phyloP scores from a whole-genome alignment of 257 asterid species.

The Nicotiana attenuata region DNA sequence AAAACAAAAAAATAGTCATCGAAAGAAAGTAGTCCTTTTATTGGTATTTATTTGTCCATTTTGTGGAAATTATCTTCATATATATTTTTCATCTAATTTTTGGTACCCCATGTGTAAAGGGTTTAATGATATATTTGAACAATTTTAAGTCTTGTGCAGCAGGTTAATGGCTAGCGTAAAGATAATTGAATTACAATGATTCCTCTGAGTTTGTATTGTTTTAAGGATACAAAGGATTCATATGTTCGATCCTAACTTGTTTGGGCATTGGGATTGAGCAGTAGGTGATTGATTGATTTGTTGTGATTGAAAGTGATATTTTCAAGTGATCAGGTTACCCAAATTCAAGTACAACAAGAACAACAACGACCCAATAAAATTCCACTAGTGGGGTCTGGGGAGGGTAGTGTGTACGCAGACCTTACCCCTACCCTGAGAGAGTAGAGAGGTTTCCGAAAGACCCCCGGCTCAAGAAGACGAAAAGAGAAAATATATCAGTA shows the following conservation, averaged over 20 bases:
- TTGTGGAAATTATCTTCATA: neutral
- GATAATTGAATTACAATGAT: neutral
- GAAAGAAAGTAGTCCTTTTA: neutral
- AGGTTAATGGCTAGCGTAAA: neutral
- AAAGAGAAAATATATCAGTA: too few relatives aligned
- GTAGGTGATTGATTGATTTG: neutral
- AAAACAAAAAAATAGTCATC: too few relatives aligned
- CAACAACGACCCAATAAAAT: too few relatives aligned
- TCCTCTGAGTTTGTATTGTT: neutral
- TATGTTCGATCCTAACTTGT: neutral
- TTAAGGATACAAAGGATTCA: neutral
- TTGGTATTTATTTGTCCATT: neutral
- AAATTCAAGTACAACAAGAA: neutral
- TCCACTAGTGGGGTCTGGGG: too few relatives aligned
- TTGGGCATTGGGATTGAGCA: neutral
- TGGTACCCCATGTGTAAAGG: neutral
- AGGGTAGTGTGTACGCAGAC: too few relatives aligned
- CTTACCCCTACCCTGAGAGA: too few relatives aligned
- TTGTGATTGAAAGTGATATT: neutral
- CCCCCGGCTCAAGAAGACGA: too few relatives aligned
- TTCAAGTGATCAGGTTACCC: neutral
- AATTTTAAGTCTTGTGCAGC: neutral
- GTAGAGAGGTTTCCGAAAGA: too few relatives aligned
- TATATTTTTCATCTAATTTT: neutral
- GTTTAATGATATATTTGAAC: neutral